A percentile compares a stretch with the other conserved stretches of the same genome.
Evolutionary conservation across 2,329 filamentous ascomycete genomes (phyloP).

Genomic region (Pseudogymnoascus sp.): DNA sequence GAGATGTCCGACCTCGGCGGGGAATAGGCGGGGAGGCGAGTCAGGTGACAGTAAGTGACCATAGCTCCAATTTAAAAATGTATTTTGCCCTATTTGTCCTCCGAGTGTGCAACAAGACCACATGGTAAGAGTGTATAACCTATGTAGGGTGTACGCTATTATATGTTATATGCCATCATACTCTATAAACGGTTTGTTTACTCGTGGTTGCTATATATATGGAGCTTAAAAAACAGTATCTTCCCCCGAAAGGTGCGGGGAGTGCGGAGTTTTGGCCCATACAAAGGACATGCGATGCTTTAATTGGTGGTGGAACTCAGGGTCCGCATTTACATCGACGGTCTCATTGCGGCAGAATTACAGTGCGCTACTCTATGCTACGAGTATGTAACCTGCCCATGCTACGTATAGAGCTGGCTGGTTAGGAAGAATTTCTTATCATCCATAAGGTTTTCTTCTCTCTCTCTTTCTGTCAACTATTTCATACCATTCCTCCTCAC

Average conservation of each 20-base stretch:
- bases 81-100: conserved; percentile 1
- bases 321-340: background rate
- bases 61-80: background rate
- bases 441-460: background rate
- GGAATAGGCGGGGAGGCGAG: background rate
- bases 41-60: background rate
- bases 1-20: conserved; percentile 8
- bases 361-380: background rate
- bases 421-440: background rate
- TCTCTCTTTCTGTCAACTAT: background rate
- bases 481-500: background rate
- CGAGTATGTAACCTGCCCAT: background rate
- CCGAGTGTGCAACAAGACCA: background rate
- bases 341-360: background rate
- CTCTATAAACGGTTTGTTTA: background rate
- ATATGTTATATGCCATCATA: background rate
- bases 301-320: conserved; percentile 7
- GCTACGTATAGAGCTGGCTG: background rate
- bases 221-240: background rate
- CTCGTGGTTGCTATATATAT: background rate
- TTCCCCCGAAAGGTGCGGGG: background rate
- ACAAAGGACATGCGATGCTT: background rate
- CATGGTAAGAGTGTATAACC: background rate
- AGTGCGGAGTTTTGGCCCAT: conserved; percentile 4
- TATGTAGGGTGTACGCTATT: background rate